These are phyloP conservation scores for Stenocarpella maydis DNA, from an alignment of 2,329 filamentous ascomycete species.

Conservation along the genomic window DNA sequence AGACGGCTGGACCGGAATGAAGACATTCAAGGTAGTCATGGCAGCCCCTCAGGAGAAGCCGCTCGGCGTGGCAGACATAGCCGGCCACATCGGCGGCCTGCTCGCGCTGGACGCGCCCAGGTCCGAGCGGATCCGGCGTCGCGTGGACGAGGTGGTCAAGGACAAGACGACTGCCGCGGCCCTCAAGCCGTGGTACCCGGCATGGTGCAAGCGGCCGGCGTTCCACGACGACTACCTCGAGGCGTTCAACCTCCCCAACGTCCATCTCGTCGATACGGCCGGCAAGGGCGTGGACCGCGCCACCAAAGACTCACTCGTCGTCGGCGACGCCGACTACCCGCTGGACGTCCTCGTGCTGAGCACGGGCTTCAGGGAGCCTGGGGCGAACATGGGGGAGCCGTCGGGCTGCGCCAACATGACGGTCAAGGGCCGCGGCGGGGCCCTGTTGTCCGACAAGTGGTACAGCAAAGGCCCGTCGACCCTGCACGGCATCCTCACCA, in stretches of 20 bases:
- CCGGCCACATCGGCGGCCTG: slow-evolving; percentile 48
- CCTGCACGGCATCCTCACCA: slow-evolving; percentile 35
- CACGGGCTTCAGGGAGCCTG: slow-evolving; percentile 38
- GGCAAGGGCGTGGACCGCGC: slow-evolving; percentile 44
- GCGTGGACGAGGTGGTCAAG: slow-evolving; percentile 51
- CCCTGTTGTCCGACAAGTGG: no score
- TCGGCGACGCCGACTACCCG: slow-evolving; percentile 13
- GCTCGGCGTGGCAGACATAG: no score
- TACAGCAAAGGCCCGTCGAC: slow-evolving; percentile 19
- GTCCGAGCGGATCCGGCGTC: slow-evolving; percentile 50
- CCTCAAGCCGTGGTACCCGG: slow-evolving; percentile 59
- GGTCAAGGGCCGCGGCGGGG: slow-evolving; percentile 31
- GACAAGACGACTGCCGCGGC: slow-evolving; percentile 50
- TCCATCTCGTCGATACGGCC: slow-evolving; percentile 56
- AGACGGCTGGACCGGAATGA: slow-evolving; percentile 53
- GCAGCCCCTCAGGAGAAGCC: slow-evolving; percentile 47
- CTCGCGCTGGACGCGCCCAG: slow-evolving; percentile 52
- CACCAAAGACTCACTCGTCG: slow-evolving; percentile 12
- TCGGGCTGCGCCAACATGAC: slow-evolving; percentile 23
- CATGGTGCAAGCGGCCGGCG: slow-evolving; percentile 60
- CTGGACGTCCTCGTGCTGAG: slow-evolving; percentile 35
- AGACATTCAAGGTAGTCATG: slow-evolving; percentile 37
- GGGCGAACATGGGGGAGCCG: no score
- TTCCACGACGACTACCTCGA: slow-evolving; percentile 59
- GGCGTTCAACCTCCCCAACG: slow-evolving; percentile 57